Base-by-base conservation (phyloP, 73 alveolate genomes). In the Uronychia binucleata region DNA sequence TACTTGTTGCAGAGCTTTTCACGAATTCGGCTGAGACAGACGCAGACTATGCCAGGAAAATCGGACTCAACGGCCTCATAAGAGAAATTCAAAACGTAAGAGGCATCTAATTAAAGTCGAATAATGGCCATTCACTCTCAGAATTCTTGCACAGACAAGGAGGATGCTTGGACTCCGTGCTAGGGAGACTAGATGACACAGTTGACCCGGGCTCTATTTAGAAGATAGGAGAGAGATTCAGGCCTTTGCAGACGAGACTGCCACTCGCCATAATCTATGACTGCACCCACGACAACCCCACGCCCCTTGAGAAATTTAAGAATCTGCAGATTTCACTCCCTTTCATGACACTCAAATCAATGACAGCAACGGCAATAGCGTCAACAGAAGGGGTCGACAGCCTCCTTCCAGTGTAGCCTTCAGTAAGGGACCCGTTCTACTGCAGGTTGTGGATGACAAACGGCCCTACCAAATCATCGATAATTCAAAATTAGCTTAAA, bases 281-380 rank as follows among this genome's bases (percentile, higher is more conserved):
- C 86, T 91, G 95, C 85, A 96, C 99, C 60, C 99, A 98, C 89
- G 99, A 98, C 80, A 98, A 98, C 90, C 97, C 96, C 46, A 86
- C 99, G 30, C 89, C 95, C 26, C 79, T 93, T 1, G 97, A 93
- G 77, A 92, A 91, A 78, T 93, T 93, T 84, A 86, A 86, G 30
- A 92, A 94, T 76, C 89, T 91, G 35, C 90, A 95, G 74, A 88
- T 95, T 30, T 85, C 96, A 57, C 85, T 97, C 57, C 95, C 98
- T 5, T 94, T 89, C 58, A 83, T 96, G 83, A 98, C 96, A 1
- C 84, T 97, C 25, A 86, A 88, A 77, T 78, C 98, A 0, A 79
- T 96, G 78, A 85, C 96, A 67, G 90, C 92, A 60, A 80, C 95
- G 74, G 95, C 98, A 32, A 90, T 95, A 5, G 99, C 98, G 0